Evolutionary conservation across 2,329 filamentous ascomycete species (phyloP).

Genomic region (Trichoderma sp.): DNA sequence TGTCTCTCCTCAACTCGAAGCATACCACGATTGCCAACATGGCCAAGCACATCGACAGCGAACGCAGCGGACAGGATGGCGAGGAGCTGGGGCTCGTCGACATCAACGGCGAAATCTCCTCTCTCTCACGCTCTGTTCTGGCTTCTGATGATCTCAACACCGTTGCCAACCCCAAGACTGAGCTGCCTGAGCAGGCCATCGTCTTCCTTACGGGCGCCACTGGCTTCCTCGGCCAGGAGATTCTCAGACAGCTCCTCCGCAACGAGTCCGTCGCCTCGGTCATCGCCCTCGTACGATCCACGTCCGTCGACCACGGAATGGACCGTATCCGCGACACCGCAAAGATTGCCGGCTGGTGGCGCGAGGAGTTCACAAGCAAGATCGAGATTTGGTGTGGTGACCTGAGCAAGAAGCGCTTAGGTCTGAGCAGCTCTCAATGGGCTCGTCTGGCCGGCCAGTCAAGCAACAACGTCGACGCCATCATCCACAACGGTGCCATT

Average conservation of each 20-base stretch:
- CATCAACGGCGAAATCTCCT: slow-evolving; percentile 11
- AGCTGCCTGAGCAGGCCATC: slow-evolving; percentile 15
- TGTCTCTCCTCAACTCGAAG: slow-evolving; percentile 32
- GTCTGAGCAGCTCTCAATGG: slow-evolving; percentile 65
- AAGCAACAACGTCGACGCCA: slow-evolving; percentile 61
- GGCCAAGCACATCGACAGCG: slow-evolving; percentile 29
- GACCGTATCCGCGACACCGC: slow-evolving; percentile 21
- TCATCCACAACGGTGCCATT: slow-evolving; percentile 79
- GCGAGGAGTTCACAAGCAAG: slow-evolving; percentile 2
- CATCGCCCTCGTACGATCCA: slow-evolving; percentile 18
- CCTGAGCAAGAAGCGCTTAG: slow-evolving; percentile 66
- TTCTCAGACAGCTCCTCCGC: slow-evolving; percentile 23
- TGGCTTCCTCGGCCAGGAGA: slow-evolving; percentile 30
- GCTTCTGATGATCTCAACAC: not conserved
- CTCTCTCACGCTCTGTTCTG: slow-evolving; percentile 5
- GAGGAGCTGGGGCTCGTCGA: not conserved
- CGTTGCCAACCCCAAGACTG: not conserved
- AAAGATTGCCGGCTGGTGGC: slow-evolving; percentile 24
- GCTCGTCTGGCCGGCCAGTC: slow-evolving; percentile 50
- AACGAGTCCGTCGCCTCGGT: slow-evolving; percentile 12
- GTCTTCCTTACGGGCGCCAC: slow-evolving; percentile 32
- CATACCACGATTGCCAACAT: slow-evolving; percentile 31
- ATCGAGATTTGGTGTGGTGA: slow-evolving; percentile 23
- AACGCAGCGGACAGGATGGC: slow-evolving; percentile 1
- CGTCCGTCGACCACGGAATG: slow-evolving; percentile 3